These are phyloP conservation scores for Brassica nigra DNA, from an alignment of 345 rosid species.

Conservation along the genomic window DNA sequence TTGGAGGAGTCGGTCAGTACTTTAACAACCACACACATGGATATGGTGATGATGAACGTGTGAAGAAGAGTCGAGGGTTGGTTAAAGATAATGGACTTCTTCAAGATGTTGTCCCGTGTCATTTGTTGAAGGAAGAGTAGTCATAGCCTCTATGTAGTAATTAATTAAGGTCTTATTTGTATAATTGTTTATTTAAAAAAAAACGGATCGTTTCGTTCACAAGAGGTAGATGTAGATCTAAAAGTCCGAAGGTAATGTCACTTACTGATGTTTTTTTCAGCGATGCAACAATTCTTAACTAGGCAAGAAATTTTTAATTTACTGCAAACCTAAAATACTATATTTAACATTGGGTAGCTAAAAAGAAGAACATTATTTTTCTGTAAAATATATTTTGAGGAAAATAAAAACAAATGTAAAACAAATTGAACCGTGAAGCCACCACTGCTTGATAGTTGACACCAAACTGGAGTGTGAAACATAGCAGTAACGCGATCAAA, in stretches of 20 bases:
- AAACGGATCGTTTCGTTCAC: neutral
- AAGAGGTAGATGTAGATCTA: neutral
- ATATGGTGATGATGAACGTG: constrained; percentile 1
- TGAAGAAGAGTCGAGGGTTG: neutral
- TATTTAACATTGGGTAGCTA: neutral
- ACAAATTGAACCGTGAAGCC: too few relatives aligned
- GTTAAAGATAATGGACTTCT: neutral
- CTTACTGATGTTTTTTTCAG: neutral
- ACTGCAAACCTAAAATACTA: neutral
- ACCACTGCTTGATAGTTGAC: too few relatives aligned
- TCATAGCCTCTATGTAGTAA: neutral
- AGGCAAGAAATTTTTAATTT: neutral
- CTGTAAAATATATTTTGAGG: too few relatives aligned
- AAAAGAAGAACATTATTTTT: too few relatives aligned
- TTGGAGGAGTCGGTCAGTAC: neutral
- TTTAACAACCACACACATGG: neutral
- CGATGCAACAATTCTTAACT: neutral
- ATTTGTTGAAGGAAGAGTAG: neutral
- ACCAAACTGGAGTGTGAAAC: too few relatives aligned
- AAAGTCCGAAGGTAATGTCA: neutral
- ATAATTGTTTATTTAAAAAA: neutral
- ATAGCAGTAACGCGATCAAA: too few relatives aligned
- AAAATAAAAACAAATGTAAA: too few relatives aligned
- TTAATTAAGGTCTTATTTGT: neutral
- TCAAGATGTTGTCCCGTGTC: neutral